Evolutionary conservation across 352 stramenopile species (phyloP), one percentile per base, ranked within the genome.

Genomic region (Phytophthora vignae): DNA sequence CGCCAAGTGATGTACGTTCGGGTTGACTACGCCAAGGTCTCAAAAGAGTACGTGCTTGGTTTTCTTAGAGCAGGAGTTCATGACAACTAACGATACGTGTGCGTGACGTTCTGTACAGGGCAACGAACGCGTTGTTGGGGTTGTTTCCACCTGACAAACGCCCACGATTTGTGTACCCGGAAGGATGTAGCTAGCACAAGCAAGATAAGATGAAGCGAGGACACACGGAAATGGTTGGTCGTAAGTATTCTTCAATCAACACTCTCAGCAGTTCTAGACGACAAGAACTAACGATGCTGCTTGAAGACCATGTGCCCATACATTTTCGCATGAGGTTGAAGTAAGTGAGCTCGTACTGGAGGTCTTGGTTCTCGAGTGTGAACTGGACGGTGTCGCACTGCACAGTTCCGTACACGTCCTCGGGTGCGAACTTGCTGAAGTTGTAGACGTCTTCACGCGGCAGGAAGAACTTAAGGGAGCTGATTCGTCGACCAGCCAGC

Each of bases 361-460:
- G n/a, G n/a, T n/a, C n/a, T n/a, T n/a, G n/a, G n/a, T n/a, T n/a
- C n/a, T n/a, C n/a, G n/a, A 22, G 21, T 22, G 29, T 67, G n/a
- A n/a, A 54, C 36, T 71, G 55, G 29, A 65, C 25, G 21, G 82
- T 68, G 50, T 77, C 69, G 54, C 49, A 21, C 61, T 85, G 69
- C 3, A 74, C 25, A 50, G 74, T 69, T n/a, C 49, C 76, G 52
- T 67, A 60, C 15, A 33, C 44, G n/a, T 70, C 46, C 9, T 69
- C 48, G 10, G 53, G 4, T 14, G 31, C 2, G 29, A 70, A 74
- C 36, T 10, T 50, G 60, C 33, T 66, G 67, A 60, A 70, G 60
- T 70, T 69, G 44, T 44, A 59, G 6, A 67, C 29, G 31, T 8
- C 11, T 27, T 31, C 19, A 59, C 33, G 12, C 12, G 31, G 33